These are phyloP conservation scores for Aspergillus chevalieri DNA, from an alignment of 2,329 filamentous ascomycete species.

Conservation along the genomic window DNA sequence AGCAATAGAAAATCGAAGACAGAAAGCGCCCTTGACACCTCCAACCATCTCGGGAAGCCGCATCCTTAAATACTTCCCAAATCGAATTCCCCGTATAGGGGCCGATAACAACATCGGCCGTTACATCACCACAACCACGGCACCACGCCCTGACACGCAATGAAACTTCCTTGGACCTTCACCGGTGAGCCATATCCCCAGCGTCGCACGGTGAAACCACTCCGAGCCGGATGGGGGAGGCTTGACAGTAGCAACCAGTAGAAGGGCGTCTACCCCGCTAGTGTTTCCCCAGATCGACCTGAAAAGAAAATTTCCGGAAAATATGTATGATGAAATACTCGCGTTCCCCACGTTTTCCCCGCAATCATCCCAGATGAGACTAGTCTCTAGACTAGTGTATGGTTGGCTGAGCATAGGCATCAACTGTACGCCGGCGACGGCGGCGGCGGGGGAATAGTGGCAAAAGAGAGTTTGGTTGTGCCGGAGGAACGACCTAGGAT, in stretches of 20 bases:
- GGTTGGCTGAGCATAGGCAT: neutral
- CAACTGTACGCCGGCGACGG: neutral
- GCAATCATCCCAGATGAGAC: neutral
- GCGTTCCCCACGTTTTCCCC: neutral
- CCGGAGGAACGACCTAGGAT: neutral
- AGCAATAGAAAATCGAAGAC: neutral
- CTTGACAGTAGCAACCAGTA: neutral
- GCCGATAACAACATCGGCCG: neutral
- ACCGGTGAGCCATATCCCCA: neutral
- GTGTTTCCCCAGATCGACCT: neutral
- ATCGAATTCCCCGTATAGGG: neutral
- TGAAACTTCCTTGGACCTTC: neutral
- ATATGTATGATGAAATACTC: neutral
- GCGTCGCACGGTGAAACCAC: neutral
- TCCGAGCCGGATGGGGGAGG: neutral
- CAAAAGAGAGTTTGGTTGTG: neutral
- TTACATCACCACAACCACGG: neutral
- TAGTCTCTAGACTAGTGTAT: too few relatives aligned
- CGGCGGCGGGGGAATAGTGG: neutral
- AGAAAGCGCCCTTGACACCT: neutral
- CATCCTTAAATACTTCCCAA: neutral
- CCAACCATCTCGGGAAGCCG: neutral
- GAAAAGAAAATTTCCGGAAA: neutral
- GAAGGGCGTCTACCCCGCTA: neutral
- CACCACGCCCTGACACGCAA: neutral